Evolutionary conservation across 257 asterid species (phyloP).

Genomic region (Primulina tabacum): DNA sequence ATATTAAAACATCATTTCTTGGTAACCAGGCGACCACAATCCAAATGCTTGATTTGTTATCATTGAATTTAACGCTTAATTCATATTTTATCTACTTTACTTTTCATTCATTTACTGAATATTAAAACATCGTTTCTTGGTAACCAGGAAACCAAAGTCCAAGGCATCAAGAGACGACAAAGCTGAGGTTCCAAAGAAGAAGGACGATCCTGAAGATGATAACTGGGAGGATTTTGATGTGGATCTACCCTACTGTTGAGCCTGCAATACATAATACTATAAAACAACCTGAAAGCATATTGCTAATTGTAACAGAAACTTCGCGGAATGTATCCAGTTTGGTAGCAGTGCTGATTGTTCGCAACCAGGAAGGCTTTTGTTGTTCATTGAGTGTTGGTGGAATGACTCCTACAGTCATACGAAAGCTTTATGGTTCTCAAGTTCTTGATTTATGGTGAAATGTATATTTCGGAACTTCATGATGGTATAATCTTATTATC

Average conservation of each 20-base stretch:
- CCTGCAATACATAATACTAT: not conserved
- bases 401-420: not conserved
- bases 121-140: conserved; percentile 3
- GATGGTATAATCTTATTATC: not conserved
- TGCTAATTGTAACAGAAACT: not conserved
- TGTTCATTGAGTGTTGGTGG: not conserved
- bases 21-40: conserved; percentile 33
- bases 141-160: conserved; percentile 35
- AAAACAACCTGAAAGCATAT: not conserved
- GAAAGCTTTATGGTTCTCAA: not conserved
- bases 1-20: conserved; percentile 2
- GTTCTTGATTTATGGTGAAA: not conserved
- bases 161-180: conserved; percentile 26
- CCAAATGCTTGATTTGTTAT: not conserved
- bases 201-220: conserved; percentile 42
- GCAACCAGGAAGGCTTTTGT: not conserved
- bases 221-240: conserved; percentile 47
- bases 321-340: not conserved
- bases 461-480: not conserved
- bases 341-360: not conserved
- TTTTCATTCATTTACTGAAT: not conserved
- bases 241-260: conserved; percentile 49
- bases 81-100: not conserved
- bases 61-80: not conserved
- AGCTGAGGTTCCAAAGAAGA: conserved; percentile 25